Conservation (phyloP, 805 yeast species). For the Candida incommunis region DNA sequence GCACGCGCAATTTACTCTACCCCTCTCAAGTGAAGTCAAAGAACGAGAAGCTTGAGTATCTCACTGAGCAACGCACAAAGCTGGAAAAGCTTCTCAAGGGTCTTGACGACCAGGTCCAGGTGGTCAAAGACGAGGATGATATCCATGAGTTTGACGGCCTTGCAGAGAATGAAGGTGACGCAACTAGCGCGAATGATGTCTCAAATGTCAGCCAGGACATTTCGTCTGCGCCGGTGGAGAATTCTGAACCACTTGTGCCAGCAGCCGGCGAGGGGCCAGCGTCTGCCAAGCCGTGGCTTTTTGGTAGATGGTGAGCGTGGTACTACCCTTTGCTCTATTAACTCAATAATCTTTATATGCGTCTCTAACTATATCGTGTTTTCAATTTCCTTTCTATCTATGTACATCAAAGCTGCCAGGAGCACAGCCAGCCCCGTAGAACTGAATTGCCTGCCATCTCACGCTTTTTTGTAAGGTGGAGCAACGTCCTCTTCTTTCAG, state of each 20-base stretch:
- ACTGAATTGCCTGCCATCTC: too few species aligned
- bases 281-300: neutral
- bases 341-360: too few species aligned
- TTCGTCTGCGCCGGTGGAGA: neutral
- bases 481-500: conserved; percentile 71
- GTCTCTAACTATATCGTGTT: too few species aligned
- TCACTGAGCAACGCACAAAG: conserved; percentile 4
- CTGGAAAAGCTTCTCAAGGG: conserved; percentile 5
- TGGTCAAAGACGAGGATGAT: conserved; percentile 4
- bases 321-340: too few species aligned
- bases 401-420: neutral
- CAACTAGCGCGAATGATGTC: too few species aligned
- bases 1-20: neutral
- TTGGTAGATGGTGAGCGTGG: neutral
- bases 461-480: conserved; percentile 80
- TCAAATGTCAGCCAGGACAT: neutral
- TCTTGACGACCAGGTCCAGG: conserved; percentile 4
- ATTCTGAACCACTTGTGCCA: too few species aligned
- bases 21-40: neutral
- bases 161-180: neutral
- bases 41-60: conserved; percentile 2
- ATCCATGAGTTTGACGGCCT: neutral
- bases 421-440: too few species aligned
- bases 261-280: neutral
- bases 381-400: neutral